Evolutionary conservation across 1,139 yeast genomes (phyloP), one percentile per base, ranked within the genome.

Genomic region (Taiozyma onychis): DNA sequence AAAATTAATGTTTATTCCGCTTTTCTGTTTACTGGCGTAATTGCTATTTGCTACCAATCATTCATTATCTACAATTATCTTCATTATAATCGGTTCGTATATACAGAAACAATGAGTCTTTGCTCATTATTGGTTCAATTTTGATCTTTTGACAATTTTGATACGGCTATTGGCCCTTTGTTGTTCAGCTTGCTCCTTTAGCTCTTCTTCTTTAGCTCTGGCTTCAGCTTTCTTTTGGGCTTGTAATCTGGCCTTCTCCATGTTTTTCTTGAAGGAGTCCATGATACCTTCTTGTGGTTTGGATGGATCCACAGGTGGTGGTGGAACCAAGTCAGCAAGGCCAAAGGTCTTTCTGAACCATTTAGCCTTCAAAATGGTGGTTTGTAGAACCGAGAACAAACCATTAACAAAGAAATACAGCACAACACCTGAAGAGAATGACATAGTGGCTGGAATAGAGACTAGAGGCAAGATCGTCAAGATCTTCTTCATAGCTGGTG

Each of bases 321-420:
- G 79, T 43, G 72, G 71, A 30, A 78, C 80, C 55, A 87, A 73
- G 28, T 87, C 86, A 13, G 93, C 83, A 65, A 91, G 74, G n/a
- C 82, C 80, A 22, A 80, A 68, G 51, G 70, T 53, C 46, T 71
- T 73, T 66, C 97, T 80, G 64, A 87, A 79, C 51, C 69, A 59
- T 46, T 76, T 70, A 56, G 75, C 78, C 64, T 85, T 82, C 62
- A 93, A 75, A 18, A 86, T 60, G 46, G 78, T 64, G 14, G 93
- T 80, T 71, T 91, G 98, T 16, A 80, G 52, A 49, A 88, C 78
- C 0, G 97, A 87, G 57, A 81, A 79, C 14, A 83, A 60, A 50
- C 96, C 88, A 66, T 89, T 89, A 43, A 86, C 81, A 8, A 95
- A 85, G 68, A 93, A 88, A 65, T 90, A 91, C 50, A 89, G 74